Percentiles rank a stretch among this genome's conserved stretches.
These are phyloP conservation scores for Phaffomyces opuntiae DNA, from an alignment of 805 yeast genomes.

Conservation along the genomic window DNA sequence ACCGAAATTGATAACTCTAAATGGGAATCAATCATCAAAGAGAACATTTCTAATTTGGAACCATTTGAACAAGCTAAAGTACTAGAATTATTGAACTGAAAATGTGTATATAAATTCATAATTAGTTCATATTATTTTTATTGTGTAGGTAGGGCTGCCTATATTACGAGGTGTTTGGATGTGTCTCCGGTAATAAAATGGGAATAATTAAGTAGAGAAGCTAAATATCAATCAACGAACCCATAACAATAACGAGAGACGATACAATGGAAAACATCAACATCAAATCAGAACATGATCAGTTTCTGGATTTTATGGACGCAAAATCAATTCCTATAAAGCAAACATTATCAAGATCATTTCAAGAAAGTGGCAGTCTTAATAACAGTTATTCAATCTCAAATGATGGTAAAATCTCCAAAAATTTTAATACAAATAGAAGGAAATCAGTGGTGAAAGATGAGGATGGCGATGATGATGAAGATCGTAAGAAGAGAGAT, in stretches of 20 bases:
- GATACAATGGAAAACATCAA: neutral
- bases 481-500: constrained; percentile 45
- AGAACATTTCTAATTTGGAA: constrained; percentile 1
- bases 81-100: neutral
- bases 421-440: constrained; percentile 11
- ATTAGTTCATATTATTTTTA: too few relatives aligned
- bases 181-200: too few relatives aligned
- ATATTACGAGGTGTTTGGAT: too few relatives aligned
- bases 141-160: too few relatives aligned
- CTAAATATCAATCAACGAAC: too few relatives aligned
- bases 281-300: constrained; percentile 1
- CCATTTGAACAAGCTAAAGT: constrained; percentile 16
- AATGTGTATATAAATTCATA: too few relatives aligned
- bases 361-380: constrained; percentile 12
- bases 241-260: too few relatives aligned
- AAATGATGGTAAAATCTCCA: constrained; percentile 16
- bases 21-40: too few relatives aligned
- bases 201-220: too few relatives aligned
- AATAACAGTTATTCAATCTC: constrained; percentile 3
- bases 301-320: constrained; percentile 8
- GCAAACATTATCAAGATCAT: constrained; percentile 19
- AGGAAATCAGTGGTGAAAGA: constrained; percentile 13
- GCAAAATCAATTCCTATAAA: constrained; percentile 20
- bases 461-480: constrained; percentile 23
- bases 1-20: constrained; percentile 8